Conservation (phyloP, 2,329 filamentous ascomycete genomes). For the Pseudogymnoascus sp. region DNA sequence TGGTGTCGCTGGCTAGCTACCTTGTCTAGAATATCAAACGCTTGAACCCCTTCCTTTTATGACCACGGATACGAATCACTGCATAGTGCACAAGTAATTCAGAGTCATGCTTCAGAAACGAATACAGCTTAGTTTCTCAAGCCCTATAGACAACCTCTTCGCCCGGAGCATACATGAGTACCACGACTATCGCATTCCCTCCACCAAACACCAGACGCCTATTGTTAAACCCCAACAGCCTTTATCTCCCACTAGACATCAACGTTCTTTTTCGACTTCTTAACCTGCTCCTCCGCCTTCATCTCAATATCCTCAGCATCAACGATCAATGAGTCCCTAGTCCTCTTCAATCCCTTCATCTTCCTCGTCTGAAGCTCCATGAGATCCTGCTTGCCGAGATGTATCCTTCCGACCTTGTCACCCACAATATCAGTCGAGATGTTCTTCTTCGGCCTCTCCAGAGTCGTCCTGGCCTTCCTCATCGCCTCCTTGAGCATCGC, state of each 20-base stretch:
- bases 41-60: not conserved
- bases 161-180: slow-evolving; percentile 8
- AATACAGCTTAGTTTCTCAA: slow-evolving; percentile 8
- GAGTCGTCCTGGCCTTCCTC: slow-evolving; percentile 69
- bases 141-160: slow-evolving; percentile 7
- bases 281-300: slow-evolving; percentile 24
- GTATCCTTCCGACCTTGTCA: slow-evolving; percentile 92
- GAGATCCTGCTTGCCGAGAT: slow-evolving; percentile 85
- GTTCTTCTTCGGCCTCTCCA: slow-evolving; percentile 91
- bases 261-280: slow-evolving; percentile 22
- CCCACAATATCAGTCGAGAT: slow-evolving; percentile 84
- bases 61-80: not conserved
- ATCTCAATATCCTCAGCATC: slow-evolving; percentile 40
- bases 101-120: slow-evolving; percentile 1
- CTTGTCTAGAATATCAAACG: not conserved
- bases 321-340: slow-evolving; percentile 53
- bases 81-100: not conserved
- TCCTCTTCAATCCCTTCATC: slow-evolving; percentile 97
- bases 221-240: slow-evolving; percentile 3
- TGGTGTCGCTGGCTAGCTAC: not conserved
- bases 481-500: slow-evolving; percentile 81
- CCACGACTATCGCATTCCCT: slow-evolving; percentile 8
- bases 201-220: slow-evolving; percentile 11
- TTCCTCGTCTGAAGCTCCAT: slow-evolving; percentile 85
- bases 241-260: not conserved